Conservation (phyloP, 495 filamentous ascomycete genomes). For the Penicillium lividum region DNA sequence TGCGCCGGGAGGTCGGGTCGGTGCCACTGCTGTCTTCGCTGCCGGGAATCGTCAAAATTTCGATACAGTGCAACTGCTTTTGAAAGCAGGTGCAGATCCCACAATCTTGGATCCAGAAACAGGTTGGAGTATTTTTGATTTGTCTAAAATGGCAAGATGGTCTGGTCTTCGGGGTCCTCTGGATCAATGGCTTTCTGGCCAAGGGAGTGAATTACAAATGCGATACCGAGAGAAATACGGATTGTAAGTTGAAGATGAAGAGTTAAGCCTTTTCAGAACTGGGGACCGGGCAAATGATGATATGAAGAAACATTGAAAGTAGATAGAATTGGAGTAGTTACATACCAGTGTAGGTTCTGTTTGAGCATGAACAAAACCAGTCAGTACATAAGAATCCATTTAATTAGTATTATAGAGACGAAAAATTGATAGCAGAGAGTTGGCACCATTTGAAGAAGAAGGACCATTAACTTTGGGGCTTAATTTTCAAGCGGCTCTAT, state of each 20-base stretch:
- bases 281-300: too few relatives aligned
- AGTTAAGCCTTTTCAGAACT: too few relatives aligned
- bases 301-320: too few relatives aligned
- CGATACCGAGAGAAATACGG: neutral
- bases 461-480: neutral
- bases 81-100: conserved; percentile 24
- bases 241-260: neutral
- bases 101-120: conserved; percentile 20
- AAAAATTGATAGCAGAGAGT: neutral
- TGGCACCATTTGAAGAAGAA: neutral
- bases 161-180: conserved; percentile 3
- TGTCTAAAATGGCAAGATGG: neutral
- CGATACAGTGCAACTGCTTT: conserved; percentile 19
- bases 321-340: too few relatives aligned
- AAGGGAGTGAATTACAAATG: neutral
- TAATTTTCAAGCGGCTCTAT: neutral
- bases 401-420: too few relatives aligned
- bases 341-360: too few relatives aligned
- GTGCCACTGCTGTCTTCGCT: conserved; percentile 24
- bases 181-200: neutral
- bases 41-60: conserved; percentile 21
- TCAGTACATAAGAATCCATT: too few relatives aligned
- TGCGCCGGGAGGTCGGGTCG: conserved; percentile 24
- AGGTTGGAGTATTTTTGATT: conserved; percentile 11
- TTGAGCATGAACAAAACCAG: too few relatives aligned